Conservation (phyloP, 2,329 filamentous ascomycete species). For the Exserohilum rostratum region DNA sequence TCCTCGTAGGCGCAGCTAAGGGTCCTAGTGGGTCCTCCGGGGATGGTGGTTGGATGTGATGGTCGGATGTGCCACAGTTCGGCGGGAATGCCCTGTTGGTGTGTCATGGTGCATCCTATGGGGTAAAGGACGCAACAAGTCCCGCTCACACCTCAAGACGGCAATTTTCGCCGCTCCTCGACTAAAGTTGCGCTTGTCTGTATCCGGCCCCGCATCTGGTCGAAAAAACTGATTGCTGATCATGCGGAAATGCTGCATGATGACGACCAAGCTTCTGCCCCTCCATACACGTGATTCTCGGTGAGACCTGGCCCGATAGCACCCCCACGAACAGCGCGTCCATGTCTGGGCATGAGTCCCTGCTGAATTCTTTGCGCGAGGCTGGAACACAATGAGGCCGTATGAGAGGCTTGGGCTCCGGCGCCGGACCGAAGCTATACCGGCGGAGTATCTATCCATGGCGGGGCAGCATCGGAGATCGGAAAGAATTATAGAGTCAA, state of each 20-base stretch:
- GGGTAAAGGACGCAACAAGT: constrained; percentile 13
- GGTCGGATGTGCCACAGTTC: constrained; percentile 22
- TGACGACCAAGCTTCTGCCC: constrained; percentile 19
- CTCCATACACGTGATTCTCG: constrained; percentile 28
- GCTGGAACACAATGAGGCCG: constrained; percentile 13
- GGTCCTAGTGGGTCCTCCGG: constrained; percentile 12
- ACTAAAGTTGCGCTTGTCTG: background rate
- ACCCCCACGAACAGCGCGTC: constrained; percentile 20
- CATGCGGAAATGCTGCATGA: constrained; percentile 24
- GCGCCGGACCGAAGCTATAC: constrained; percentile 27
- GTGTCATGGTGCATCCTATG: constrained; percentile 10
- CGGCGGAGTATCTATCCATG: constrained; percentile 30
- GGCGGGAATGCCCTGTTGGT: constrained; percentile 18
- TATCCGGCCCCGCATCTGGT: constrained; percentile 1
- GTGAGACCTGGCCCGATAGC: constrained; percentile 25
- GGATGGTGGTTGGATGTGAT: constrained; percentile 32
- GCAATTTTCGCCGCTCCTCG: constrained; percentile 40
- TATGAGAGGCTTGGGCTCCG: constrained; percentile 12
- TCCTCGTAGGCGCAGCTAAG: constrained; percentile 29
- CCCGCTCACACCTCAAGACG: constrained; percentile 17
- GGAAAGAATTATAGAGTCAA: constrained; percentile 46
- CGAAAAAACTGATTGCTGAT: constrained; percentile 17
- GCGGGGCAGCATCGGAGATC: constrained; percentile 30
- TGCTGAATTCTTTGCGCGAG: constrained; percentile 15
- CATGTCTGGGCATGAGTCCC: background rate